These are phyloP conservation scores for Peronospora farinosa DNA, from an alignment of 352 stramenopile species.

Conservation along the genomic window DNA sequence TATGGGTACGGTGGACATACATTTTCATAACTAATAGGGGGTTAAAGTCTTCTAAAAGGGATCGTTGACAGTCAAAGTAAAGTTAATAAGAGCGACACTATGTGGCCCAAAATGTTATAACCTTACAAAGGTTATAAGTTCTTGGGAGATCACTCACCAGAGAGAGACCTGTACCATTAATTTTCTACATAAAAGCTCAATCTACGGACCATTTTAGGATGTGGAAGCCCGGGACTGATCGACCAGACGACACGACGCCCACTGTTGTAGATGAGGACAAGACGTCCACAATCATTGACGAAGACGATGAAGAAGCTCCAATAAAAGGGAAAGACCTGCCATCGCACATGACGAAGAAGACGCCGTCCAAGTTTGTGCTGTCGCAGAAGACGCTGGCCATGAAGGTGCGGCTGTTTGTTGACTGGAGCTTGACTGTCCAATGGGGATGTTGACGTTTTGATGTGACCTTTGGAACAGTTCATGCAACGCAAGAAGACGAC, in stretches of 20 bases:
- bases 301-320: constrained; percentile 9
- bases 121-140: no score
- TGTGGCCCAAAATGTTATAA: no score
- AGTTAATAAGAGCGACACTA: no score
- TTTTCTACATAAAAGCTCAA: no score
- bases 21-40: no score
- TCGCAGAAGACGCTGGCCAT: constrained; percentile 84
- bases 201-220: constrained; percentile 17
- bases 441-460: neutral
- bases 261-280: constrained; percentile 5
- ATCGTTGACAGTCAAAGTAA: no score
- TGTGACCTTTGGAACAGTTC: constrained; percentile 39
- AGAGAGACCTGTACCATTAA: no score
- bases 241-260: constrained; percentile 28
- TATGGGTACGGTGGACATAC: no score
- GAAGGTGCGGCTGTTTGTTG: constrained; percentile 36
- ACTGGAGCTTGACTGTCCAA: neutral
- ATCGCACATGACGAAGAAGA: constrained; percentile 15
- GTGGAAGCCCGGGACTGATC: constrained; percentile 54
- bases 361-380: constrained; percentile 31
- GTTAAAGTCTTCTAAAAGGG: no score
- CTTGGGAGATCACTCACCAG: no score
- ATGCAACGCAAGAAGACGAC: constrained; percentile 81
- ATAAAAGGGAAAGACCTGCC: constrained; percentile 19
- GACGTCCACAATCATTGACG: constrained; percentile 17